Evolutionary conservation across 306 rosid species (phyloP).

Genomic region (Fragaria ananassa): DNA sequence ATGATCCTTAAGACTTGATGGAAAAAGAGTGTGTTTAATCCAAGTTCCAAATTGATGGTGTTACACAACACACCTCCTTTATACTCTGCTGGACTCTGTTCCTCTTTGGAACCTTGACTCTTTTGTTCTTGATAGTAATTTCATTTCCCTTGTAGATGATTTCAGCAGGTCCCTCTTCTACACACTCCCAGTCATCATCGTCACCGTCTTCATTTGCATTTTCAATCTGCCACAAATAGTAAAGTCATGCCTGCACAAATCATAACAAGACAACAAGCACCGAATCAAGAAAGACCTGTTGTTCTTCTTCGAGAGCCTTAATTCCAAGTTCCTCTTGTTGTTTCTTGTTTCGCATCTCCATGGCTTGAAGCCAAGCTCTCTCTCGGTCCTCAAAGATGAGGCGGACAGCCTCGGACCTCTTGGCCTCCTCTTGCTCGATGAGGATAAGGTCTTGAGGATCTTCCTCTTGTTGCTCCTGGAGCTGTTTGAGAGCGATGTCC

Average conservation of each 20-base stretch:
- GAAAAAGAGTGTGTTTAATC: background rate
- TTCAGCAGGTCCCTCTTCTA: constrained; percentile 71
- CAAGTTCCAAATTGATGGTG: background rate
- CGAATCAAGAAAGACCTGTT: constrained; percentile 26
- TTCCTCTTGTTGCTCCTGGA: constrained; percentile 52
- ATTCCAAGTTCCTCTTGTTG: constrained; percentile 37
- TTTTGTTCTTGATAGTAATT: constrained; percentile 72
- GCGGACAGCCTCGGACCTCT: constrained; percentile 53
- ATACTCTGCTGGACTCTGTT: constrained; percentile 1
- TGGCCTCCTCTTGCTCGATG: constrained; percentile 59
- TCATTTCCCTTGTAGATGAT: constrained; percentile 86
- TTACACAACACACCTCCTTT: constrained; percentile 32
- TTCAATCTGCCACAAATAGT: constrained; percentile 30
- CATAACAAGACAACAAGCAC: constrained; percentile 10
- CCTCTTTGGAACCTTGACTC: constrained; percentile 49
- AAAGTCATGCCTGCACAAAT: background rate
- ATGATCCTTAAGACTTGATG: background rate
- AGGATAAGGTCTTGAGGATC: constrained; percentile 62
- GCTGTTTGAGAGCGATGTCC: constrained; percentile 54
- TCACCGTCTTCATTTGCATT: constrained; percentile 2
- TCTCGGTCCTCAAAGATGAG: constrained; percentile 64
- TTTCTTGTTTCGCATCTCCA: constrained; percentile 41
- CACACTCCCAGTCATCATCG: constrained; percentile 48
- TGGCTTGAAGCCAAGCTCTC: constrained; percentile 57
- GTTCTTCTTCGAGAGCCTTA: constrained; percentile 40